Base-by-base conservation (phyloP, 2,329 filamentous ascomycete genomes). In the Coniochaeta prunicola region DNA sequence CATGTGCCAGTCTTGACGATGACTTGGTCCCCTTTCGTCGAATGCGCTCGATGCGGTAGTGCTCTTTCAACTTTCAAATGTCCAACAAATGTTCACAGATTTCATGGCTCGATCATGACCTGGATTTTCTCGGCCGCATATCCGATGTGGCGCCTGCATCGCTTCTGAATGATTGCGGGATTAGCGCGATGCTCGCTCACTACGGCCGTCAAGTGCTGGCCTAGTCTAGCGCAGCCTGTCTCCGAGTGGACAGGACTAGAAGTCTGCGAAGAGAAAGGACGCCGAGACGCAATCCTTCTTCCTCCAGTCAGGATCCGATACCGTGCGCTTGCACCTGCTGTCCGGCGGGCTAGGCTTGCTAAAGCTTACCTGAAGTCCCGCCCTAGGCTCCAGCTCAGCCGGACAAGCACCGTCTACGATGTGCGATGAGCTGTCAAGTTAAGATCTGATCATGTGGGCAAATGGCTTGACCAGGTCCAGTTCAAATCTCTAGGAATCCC, bases 1-100 rank as follows among this genome's bases (percentile, higher is more conserved):
- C 59, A 42, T 61, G 62, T 63, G 53, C 53, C 62, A 58, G 58
- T 57, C 28, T 54, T 28, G 42, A 33, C 19, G 21, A n/a, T 10
- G n/a, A 30, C 36, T 56, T 45, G 50, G 42, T 45, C 45, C 56
- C 38, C 58, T 56, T 56, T 21, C n/a, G 40, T 45, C 40, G 19
- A 45, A 9, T 45, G 12, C 40, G 19, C 24, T 10, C 24, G 19
- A 45, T 7, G 19, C 12, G 19, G 19, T 45, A 2, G 10, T 45
- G 19, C 40, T 45, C 21, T 24, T 19, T 21, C 19, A 15, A 50
- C n/a, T 30, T 19, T n/a, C 26, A 12, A n/a, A 24, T 30, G 2
- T 50, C 45, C 8, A 2, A 17, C 12, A 8, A 28, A 13, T 6
- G 45, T 17, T 50, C 24, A 15, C 15, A 13, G 45, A 50, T 28